These are phyloP conservation scores for Chaetomium sp. DNA, from an alignment of 2,329 filamentous ascomycete species.

Conservation along the genomic window DNA sequence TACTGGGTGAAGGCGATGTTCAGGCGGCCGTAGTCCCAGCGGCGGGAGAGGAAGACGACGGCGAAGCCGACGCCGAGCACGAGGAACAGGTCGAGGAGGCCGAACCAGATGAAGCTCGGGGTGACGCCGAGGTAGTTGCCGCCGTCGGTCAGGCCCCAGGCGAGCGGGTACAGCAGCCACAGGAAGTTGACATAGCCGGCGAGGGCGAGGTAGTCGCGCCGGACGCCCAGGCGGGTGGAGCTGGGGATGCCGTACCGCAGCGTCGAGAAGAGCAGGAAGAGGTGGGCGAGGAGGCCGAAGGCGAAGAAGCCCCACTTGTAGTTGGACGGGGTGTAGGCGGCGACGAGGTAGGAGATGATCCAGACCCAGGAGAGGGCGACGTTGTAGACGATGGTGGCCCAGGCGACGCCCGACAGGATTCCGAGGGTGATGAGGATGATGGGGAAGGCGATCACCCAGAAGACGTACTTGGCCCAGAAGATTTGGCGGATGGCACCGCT, in stretches of 20 bases:
- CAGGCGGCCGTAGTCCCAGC: constrained; percentile 55
- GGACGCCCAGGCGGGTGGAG: constrained; percentile 47
- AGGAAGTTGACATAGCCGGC: constrained; percentile 53
- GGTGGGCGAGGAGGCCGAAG: constrained; percentile 53
- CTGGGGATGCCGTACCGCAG: constrained; percentile 44
- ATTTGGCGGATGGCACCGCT: constrained; percentile 48
- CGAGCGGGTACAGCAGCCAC: constrained; percentile 58
- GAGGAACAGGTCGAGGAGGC: constrained; percentile 55
- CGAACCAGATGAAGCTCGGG: constrained; percentile 53
- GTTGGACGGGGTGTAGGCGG: constrained; percentile 50
- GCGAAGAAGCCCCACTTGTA: constrained; percentile 63
- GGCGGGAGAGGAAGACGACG: constrained; percentile 48
- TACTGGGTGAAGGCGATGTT: constrained; percentile 59
- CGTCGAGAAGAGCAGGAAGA: constrained; percentile 51
- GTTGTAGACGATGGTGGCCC: constrained; percentile 57
- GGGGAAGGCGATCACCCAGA: constrained; percentile 57
- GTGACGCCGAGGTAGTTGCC: constrained; percentile 54
- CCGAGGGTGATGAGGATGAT: constrained; percentile 50
- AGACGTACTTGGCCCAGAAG: constrained; percentile 59
- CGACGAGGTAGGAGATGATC: constrained; percentile 53
- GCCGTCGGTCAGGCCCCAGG: constrained; percentile 56
- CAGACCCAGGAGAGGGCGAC: constrained; percentile 54
- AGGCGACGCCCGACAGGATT: constrained; percentile 55
- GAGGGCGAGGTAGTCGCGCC: constrained; percentile 49
- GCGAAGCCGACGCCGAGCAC: constrained; percentile 48